Percentiles rank a stretch among this genome's conserved stretches.
Conservation (phyloP, 805 yeast genomes). For the Sungouiella blattae region DNA sequence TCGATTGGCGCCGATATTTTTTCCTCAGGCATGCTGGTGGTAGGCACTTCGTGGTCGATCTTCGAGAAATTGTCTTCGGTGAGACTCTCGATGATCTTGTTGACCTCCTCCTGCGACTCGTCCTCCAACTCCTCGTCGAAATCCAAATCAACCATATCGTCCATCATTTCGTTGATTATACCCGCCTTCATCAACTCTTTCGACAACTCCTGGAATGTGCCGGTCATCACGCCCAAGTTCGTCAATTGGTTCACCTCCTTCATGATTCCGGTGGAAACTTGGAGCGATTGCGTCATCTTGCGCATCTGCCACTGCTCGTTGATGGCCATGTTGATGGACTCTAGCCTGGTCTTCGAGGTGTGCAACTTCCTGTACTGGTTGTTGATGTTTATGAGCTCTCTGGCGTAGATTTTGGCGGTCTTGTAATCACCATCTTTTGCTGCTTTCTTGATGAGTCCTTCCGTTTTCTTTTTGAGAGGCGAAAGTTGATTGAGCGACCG, state of each 20-base stretch:
- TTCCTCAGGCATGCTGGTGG: constrained; percentile 18
- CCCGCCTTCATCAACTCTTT: constrained; percentile 84
- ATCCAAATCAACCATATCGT: constrained; percentile 77
- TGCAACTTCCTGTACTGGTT: constrained; percentile 73
- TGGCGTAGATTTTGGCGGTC: constrained; percentile 75
- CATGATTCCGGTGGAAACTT: constrained; percentile 77
- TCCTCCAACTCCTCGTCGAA: constrained; percentile 56
- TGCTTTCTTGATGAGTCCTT: constrained; percentile 64
- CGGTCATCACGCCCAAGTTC: constrained; percentile 71
- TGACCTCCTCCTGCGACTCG: constrained; percentile 66
- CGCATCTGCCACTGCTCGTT: constrained; percentile 88
- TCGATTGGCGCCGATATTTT: constrained; percentile 24
- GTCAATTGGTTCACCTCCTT: constrained; percentile 80
- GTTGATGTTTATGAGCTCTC: constrained; percentile 70
- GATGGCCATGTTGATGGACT: constrained; percentile 81
- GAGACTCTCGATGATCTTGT: constrained; percentile 48
- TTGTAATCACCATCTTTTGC: constrained; percentile 75
- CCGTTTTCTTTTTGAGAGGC: constrained; percentile 69
- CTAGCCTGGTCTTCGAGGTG: constrained; percentile 79
- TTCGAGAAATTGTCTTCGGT: constrained; percentile 39
- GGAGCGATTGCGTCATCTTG: constrained; percentile 78
- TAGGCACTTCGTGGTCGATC: constrained; percentile 33
- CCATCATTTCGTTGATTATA: constrained; percentile 91
- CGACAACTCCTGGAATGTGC: constrained; percentile 81
- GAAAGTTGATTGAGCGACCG: constrained; percentile 63